A percentile compares a stretch with the other conserved stretches of the same genome.
phyloP scores from a whole-genome alignment of 2,329 filamentous ascomycete species.

The Claviceps sp. region DNA sequence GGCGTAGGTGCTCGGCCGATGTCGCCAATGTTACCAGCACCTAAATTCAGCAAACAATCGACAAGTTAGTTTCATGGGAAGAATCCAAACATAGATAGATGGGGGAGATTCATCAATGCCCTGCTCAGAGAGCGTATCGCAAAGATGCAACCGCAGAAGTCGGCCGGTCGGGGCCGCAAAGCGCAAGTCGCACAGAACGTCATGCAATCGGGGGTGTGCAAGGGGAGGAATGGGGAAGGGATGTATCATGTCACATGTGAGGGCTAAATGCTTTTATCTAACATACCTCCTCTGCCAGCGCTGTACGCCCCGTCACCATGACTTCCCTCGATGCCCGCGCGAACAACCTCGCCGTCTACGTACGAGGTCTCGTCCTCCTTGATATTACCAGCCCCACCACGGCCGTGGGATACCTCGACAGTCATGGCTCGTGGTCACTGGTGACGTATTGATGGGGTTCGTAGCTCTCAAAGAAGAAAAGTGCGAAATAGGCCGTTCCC shows the following conservation, averaged over 20 bases:
- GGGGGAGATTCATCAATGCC: too few species aligned
- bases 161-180: too few species aligned
- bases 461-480: neutral
- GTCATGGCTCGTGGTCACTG: conserved; percentile 13
- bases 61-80: neutral
- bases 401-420: conserved; percentile 44
- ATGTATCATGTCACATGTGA: too few species aligned
- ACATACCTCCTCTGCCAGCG: conserved; percentile 42
- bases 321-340: conserved; percentile 37
- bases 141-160: too few species aligned
- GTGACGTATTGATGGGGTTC: neutral
- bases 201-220: too few species aligned
- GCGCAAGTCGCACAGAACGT: too few species aligned
- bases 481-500: neutral
- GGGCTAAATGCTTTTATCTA: too few species aligned
- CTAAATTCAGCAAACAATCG: conserved; percentile 18
- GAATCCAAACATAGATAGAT: neutral
- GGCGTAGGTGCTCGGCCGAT: conserved; percentile 22
- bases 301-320: conserved; percentile 46
- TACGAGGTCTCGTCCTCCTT: conserved; percentile 43
- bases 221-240: too few species aligned
- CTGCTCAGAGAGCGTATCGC: too few species aligned
- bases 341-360: conserved; percentile 48
- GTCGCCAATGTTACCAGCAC: conserved; percentile 46
- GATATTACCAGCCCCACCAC: conserved; percentile 50